Evolutionary conservation across 1,139 yeast species (phyloP).

Genomic region (Pichia sp.): DNA sequence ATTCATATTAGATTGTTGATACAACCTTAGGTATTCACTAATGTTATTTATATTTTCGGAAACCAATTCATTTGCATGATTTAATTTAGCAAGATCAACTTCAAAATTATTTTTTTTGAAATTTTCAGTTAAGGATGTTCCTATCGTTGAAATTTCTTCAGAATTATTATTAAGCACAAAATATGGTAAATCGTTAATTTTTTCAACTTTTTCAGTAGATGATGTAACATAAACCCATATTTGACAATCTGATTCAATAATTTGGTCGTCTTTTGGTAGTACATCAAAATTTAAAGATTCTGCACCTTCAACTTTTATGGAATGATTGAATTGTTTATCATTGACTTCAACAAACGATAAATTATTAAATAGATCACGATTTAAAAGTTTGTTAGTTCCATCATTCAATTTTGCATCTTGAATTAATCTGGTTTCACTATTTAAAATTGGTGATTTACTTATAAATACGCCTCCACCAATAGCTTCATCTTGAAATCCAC

Average conservation of each 20-base stretch:
- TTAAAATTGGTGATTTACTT: constrained; percentile 26
- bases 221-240: constrained; percentile 25
- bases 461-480: constrained; percentile 14
- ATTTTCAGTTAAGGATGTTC: constrained; percentile 8
- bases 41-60: constrained; percentile 23
- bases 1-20: constrained; percentile 25
- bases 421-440: constrained; percentile 23
- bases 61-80: constrained; percentile 25
- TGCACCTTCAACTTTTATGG: constrained; percentile 13
- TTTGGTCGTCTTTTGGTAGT: constrained; percentile 5
- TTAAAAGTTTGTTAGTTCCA: constrained; percentile 13
- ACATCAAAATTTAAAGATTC: constrained; percentile 11
- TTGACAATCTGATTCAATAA: constrained; percentile 21
- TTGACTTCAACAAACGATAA: constrained; percentile 27
- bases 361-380: constrained; percentile 25
- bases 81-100: constrained; percentile 24
- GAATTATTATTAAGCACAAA: constrained; percentile 17
- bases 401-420: constrained; percentile 25
- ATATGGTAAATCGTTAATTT: constrained; percentile 21
- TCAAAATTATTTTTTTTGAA: constrained; percentile 13
- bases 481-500: constrained; percentile 11
- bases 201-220: constrained; percentile 18
- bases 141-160: constrained; percentile 13
- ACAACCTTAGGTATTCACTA: constrained; percentile 22
- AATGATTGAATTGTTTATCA: constrained; percentile 10